phyloP scores from a whole-genome alignment of 1,284 basidiomycete genomes.

The Porodaedalea pini region DNA sequence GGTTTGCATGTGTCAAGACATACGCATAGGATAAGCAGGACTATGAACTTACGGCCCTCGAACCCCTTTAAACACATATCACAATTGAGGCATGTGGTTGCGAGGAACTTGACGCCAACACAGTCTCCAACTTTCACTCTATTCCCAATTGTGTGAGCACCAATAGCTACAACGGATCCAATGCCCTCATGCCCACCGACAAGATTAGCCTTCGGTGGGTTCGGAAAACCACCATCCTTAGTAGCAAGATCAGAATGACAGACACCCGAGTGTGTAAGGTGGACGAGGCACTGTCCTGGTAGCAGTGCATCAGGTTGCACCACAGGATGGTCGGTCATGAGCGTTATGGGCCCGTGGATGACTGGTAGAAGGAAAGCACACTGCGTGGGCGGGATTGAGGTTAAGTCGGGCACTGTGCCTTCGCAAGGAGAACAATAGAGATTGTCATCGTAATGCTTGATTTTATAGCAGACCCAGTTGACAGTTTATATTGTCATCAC shows the following conservation, averaged over 20 bases:
- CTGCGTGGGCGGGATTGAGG: constrained; percentile 29
- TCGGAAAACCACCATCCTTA: constrained; percentile 38
- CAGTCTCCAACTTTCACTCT: constrained; percentile 38
- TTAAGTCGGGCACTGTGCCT: too few relatives aligned
- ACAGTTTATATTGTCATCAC: too few relatives aligned
- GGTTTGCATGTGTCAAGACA: not conserved
- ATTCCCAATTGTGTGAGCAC: constrained; percentile 36
- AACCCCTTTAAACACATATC: constrained; percentile 41
- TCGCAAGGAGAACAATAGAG: too few relatives aligned
- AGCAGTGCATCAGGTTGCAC: constrained; percentile 39
- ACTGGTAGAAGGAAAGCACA: constrained; percentile 29
- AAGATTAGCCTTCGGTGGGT: constrained; percentile 39
- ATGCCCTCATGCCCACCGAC: constrained; percentile 47
- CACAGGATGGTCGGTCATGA: constrained; percentile 27
- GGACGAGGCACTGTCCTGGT: constrained; percentile 44
- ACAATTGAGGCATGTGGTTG: constrained; percentile 44
- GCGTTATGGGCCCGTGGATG: constrained; percentile 17
- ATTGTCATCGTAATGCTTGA: not conserved
- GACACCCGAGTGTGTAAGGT: constrained; percentile 38
- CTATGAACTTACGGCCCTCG: constrained; percentile 32
- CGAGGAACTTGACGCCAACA: constrained; percentile 53
- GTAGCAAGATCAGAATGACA: constrained; percentile 41
- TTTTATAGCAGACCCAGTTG: too few relatives aligned
- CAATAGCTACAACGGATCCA: constrained; percentile 44
- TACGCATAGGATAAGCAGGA: constrained; percentile 20